phyloP scores from a whole-genome alignment of 1,139 yeast genomes.

The Kodamaea alishanica region DNA sequence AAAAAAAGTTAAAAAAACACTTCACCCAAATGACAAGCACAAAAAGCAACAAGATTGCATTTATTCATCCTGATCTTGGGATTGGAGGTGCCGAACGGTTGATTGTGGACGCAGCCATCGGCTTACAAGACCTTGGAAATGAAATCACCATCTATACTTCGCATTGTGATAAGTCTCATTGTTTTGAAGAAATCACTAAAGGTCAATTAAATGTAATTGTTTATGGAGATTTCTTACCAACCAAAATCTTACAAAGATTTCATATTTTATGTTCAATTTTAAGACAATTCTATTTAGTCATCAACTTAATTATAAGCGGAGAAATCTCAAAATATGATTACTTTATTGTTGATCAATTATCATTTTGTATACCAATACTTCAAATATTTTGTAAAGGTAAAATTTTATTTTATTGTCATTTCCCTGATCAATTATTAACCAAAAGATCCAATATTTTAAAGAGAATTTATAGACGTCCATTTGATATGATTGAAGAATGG shows the following conservation, averaged over 20 bases:
- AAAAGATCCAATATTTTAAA: conserved; percentile 54
- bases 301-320: conserved; percentile 48
- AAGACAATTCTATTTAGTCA: conserved; percentile 69
- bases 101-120: conserved; percentile 92
- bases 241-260: conserved; percentile 59
- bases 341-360: conserved; percentile 82
- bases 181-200: conserved; percentile 81
- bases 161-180: conserved; percentile 80
- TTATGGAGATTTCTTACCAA: conserved; percentile 80
- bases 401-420: conserved; percentile 87
- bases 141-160: conserved; percentile 75
- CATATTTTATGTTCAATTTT: conserved; percentile 79
- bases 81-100: conserved; percentile 96
- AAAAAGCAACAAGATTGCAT: conserved; percentile 49
- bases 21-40: no score
- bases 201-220: conserved; percentile 60
- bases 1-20: no score
- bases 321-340: conserved; percentile 56
- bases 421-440: conserved; percentile 85
- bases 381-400: conserved; percentile 46
- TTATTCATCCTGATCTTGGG: conserved; percentile 93
- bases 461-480: conserved; percentile 69
- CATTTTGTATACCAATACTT: conserved; percentile 78
- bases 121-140: conserved; percentile 69
- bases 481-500: conserved; percentile 77